Evolutionary conservation across 192 early-diverging fungal genomes (phyloP).

Genomic region (Thamnidium elegans): DNA sequence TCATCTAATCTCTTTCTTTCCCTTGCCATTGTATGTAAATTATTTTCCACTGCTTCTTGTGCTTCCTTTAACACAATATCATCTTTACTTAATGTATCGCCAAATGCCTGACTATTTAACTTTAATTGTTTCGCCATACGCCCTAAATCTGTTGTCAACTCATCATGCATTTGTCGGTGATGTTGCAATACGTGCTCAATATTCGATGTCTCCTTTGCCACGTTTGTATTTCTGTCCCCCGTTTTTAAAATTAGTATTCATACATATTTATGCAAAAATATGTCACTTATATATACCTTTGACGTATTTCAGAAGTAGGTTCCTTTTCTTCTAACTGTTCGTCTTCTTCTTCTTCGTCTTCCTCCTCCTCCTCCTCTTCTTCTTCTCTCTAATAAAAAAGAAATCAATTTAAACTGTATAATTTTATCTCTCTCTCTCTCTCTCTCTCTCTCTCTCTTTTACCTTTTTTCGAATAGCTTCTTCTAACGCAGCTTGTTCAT

Average conservation of each 20-base stretch:
- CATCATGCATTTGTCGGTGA: constrained; percentile 50
- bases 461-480: background rate
- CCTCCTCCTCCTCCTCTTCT: background rate
- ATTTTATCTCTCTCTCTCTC: no score
- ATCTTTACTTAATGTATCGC: constrained; percentile 42
- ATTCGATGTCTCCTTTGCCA: constrained; percentile 17
- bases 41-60: constrained; percentile 35
- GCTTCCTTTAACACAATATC: constrained; percentile 40
- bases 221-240: background rate
- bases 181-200: constrained; percentile 45
- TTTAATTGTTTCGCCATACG: constrained; percentile 50
- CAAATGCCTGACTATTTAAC: constrained; percentile 44
- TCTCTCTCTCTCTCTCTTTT: background rate
- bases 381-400: background rate
- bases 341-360: background rate
- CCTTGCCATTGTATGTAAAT: constrained; percentile 35
- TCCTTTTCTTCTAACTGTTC: background rate
- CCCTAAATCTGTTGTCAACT: constrained; percentile 45
- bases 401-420: no score
- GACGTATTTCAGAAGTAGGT: background rate
- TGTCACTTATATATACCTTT: background rate
- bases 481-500: no score
- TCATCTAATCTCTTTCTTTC: constrained; percentile 35
- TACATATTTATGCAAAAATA: background rate
- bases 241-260: background rate